Conservation (phyloP, 108 stramenopile species). For the Discostella stelligeroides region DNA sequence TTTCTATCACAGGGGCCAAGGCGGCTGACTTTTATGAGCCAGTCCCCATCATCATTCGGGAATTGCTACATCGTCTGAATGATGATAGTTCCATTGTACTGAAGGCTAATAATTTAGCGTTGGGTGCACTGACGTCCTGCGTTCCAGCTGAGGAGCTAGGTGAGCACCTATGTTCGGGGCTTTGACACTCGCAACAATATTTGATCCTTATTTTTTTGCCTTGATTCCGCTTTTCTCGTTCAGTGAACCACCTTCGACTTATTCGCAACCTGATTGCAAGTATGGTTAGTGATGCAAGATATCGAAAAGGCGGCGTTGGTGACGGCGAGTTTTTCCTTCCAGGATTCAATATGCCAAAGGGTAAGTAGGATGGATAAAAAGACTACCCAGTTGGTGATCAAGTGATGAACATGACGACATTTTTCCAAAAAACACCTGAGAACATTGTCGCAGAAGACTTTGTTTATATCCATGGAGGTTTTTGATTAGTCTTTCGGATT, state of each 20-base stretch:
- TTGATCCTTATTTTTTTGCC: too few relatives aligned
- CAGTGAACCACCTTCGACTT: constrained; percentile 87
- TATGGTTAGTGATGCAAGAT: constrained; percentile 88
- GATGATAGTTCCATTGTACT: constrained; percentile 83
- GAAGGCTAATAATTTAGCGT: constrained; percentile 62
- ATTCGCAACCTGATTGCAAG: constrained; percentile 89
- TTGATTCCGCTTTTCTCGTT: too few relatives aligned
- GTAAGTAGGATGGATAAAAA: constrained; percentile 47
- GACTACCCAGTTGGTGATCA: neutral
- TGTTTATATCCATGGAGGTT: constrained; percentile 54
- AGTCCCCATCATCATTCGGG: constrained; percentile 84
- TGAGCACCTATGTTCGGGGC: too few relatives aligned
- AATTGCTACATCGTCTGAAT: constrained; percentile 90
- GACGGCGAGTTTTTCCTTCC: constrained; percentile 92
- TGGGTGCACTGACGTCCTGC: constrained; percentile 74
- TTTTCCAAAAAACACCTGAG: constrained; percentile 30
- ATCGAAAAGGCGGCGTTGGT: constrained; percentile 86
- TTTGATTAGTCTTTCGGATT: constrained; percentile 91
- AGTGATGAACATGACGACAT: constrained; percentile 59
- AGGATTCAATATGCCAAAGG: constrained; percentile 93
- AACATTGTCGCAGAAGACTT: constrained; percentile 16
- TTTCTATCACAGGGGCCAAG: constrained; percentile 65
- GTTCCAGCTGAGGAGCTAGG: constrained; percentile 89
- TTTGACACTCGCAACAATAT: too few relatives aligned
- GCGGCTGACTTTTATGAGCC: constrained; percentile 88